These are phyloP conservation scores for Phytophthora hibernalis DNA, from an alignment of 352 stramenopile species.

Conservation along the genomic window DNA sequence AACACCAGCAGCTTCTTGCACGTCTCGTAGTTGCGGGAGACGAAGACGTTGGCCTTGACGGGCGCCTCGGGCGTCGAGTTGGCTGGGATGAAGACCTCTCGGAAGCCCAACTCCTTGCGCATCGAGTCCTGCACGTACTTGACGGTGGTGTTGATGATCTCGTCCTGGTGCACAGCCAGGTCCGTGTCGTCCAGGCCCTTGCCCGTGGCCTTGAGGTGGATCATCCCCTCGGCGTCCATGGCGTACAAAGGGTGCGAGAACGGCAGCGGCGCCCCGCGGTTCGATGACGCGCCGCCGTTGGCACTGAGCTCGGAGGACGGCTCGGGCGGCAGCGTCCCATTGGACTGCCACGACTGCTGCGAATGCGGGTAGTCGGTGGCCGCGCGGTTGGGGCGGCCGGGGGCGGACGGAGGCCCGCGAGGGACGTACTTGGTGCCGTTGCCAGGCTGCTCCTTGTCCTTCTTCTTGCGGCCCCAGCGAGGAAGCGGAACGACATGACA, in stretches of 20 bases:
- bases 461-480: constrained; percentile 81
- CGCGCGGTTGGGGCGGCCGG: constrained; percentile 55
- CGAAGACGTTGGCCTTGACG: constrained; percentile 87
- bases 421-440: constrained; percentile 53
- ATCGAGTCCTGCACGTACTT: constrained; percentile 90
- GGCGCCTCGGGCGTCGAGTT: constrained; percentile 55
- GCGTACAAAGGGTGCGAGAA: constrained; percentile 86
- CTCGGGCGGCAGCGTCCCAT: constrained; percentile 29
- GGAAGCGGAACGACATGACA: constrained; percentile 76
- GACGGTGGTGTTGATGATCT: constrained; percentile 89
- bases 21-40: constrained; percentile 82
- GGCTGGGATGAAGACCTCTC: constrained; percentile 76
- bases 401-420: constrained; percentile 49
- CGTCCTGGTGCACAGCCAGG: constrained; percentile 87
- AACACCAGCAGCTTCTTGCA: constrained; percentile 88
- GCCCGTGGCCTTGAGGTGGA: constrained; percentile 85
- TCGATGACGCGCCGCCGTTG: constrained; percentile 14
- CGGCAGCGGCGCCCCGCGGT: constrained; percentile 48
- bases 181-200: constrained; percentile 86
- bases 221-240: constrained; percentile 87
- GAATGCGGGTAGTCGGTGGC: constrained; percentile 39
- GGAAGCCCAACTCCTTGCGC: constrained; percentile 78
- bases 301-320: constrained; percentile 19
- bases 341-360: constrained; percentile 41
- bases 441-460: constrained; percentile 42